These are phyloP conservation scores for Brasenia schreberi DNA, from an alignment of 164 flowering plant genomes.

Conservation along the genomic window DNA sequence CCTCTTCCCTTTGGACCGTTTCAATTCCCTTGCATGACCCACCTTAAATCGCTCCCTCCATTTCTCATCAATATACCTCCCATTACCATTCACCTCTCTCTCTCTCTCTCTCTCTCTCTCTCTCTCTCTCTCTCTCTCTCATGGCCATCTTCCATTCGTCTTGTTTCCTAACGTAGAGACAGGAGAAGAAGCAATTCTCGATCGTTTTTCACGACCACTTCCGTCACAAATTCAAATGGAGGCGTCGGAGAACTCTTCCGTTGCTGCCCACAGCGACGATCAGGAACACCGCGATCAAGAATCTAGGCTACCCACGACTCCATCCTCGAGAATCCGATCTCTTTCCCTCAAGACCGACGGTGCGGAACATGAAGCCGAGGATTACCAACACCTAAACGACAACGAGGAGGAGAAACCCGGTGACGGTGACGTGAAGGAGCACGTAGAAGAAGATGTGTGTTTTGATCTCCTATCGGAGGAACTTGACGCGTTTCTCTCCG, in stretches of 20 bases:
- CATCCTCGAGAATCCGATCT: neutral
- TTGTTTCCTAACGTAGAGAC: neutral
- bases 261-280: neutral
- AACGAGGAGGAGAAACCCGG: neutral
- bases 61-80: neutral
- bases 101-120: conserved; percentile 2
- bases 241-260: neutral
- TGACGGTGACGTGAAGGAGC: conserved; percentile 4
- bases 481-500: conserved; percentile 6
- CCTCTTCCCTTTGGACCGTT: neutral
- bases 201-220: no score
- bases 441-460: neutral
- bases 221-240: neutral
- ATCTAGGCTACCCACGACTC: neutral
- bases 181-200: neutral
- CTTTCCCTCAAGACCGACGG: neutral
- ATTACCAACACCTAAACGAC: neutral
- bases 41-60: neutral
- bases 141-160: neutral
- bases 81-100: conserved; percentile 1
- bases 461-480: conserved; percentile 2
- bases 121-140: conserved; percentile 4
- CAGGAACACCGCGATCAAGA: neutral
- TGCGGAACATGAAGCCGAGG: neutral
- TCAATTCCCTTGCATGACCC: neutral